These are phyloP conservation scores for Endocalyx cinctus DNA, from an alignment of 2,329 filamentous ascomycete species.

Conservation along the genomic window DNA sequence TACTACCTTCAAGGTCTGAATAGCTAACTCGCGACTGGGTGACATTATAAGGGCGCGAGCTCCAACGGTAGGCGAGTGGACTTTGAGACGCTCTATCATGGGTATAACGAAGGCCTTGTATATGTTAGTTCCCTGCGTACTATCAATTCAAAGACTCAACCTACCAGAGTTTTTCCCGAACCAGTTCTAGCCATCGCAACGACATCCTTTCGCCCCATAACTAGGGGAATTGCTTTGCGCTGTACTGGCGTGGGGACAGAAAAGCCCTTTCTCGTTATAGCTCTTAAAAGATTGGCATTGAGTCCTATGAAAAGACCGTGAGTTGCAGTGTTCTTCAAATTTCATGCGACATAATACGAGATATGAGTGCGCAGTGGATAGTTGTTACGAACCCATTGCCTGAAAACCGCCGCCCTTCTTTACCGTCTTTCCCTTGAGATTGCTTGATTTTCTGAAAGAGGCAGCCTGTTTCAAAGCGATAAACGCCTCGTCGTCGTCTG, in stretches of 20 bases:
- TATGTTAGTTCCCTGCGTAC: no score
- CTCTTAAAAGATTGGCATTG: constrained; percentile 77
- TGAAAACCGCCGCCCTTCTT: constrained; percentile 98
- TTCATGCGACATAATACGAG: background rate
- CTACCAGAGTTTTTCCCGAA: constrained; percentile 96
- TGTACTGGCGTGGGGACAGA: constrained; percentile 96
- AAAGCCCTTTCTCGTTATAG: constrained; percentile 91
- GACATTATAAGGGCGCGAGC: constrained; percentile 84
- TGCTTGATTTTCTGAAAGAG: constrained; percentile 79
- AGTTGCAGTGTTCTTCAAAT: constrained; percentile 12
- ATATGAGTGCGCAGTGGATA: constrained; percentile 3
- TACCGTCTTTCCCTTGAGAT: constrained; percentile 75
- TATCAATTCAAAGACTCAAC: no score
- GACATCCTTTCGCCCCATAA: constrained; percentile 89
- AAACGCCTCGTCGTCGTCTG: constrained; percentile 77
- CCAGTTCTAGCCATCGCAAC: constrained; percentile 99
- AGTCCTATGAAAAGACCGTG: constrained; percentile 60
- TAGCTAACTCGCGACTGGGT: constrained; percentile 85
- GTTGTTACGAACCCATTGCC: constrained; percentile 71
- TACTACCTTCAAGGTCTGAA: constrained; percentile 93
- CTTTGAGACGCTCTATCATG: constrained; percentile 91
- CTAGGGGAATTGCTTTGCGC: constrained; percentile 88
- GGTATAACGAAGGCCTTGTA: constrained; percentile 97
- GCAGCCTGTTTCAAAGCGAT: constrained; percentile 85
- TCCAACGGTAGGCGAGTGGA: constrained; percentile 82